A percentile compares a stretch with the other conserved stretches of the same genome.
Conservation (phyloP, 2,329 filamentous ascomycete species). For the Plectosphaerella cucumerina region DNA sequence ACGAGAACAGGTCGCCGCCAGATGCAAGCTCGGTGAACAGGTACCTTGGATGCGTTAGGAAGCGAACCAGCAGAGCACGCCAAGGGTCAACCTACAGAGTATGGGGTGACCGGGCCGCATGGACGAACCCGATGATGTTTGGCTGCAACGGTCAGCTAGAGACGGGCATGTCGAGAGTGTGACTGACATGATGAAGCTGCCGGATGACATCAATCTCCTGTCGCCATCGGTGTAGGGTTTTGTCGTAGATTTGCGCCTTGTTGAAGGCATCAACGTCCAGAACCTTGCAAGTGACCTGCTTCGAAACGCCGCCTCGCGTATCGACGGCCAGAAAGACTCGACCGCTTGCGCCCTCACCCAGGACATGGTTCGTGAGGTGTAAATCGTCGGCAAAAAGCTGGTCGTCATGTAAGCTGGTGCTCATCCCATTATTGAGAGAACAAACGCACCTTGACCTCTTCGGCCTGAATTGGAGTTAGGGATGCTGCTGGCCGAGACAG, state of each 20-base stretch:
- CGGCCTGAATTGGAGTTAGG: not conserved
- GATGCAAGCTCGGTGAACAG: conserved; percentile 54
- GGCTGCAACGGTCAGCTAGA: conserved; percentile 32
- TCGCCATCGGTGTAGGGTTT: conserved; percentile 29
- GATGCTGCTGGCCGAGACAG: not conserved
- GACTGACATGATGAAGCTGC: conserved; percentile 48
- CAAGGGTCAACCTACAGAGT: conserved; percentile 34
- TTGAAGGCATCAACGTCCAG: conserved; percentile 39
- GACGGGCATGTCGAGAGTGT: conserved; percentile 9
- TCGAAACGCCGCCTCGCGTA: conserved; percentile 32
- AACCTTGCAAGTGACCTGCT: conserved; percentile 67
- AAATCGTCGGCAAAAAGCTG: conserved; percentile 26
- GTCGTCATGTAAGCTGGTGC: no score
- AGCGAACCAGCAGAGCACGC: not conserved
- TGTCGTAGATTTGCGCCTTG: conserved; percentile 1
- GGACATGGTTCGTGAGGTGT: conserved; percentile 25
- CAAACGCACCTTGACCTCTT: not conserved
- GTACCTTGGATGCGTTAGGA: conserved; percentile 32
- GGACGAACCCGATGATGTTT: conserved; percentile 48
- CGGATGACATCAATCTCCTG: conserved; percentile 50
- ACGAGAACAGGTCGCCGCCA: conserved; percentile 50
- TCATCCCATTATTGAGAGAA: not conserved
- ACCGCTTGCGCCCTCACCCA: conserved; percentile 32
- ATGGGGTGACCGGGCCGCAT: conserved; percentile 44
- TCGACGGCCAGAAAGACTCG: conserved; percentile 39